phyloP scores from a whole-genome alignment of 1,139 yeast genomes.

The Maudiozyma humilis region DNA sequence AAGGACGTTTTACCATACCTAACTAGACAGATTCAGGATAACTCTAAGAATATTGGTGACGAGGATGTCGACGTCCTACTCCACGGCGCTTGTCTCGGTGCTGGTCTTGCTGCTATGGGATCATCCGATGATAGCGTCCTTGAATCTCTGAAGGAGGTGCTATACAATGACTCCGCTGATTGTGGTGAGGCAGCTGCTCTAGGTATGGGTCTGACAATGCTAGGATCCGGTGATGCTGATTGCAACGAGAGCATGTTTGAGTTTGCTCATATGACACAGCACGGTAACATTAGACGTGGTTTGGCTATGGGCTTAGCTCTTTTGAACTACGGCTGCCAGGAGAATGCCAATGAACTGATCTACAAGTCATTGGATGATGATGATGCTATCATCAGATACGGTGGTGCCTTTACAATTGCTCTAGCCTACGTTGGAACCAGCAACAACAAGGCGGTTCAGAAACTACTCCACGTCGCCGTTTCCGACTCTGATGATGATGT shows the following conservation, averaged over 20 bases:
- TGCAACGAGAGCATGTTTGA: conserved; percentile 78
- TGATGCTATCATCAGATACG: conserved; percentile 81
- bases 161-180: conserved; percentile 85
- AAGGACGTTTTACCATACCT: conserved; percentile 77
- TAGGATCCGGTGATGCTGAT: conserved; percentile 76
- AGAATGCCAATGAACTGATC: conserved; percentile 66
- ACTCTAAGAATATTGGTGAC: conserved; percentile 56
- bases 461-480: conserved; percentile 84
- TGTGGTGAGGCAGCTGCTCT: conserved; percentile 97
- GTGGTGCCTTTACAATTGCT: conserved; percentile 91
- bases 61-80: conserved; percentile 78
- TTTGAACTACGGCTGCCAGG: conserved; percentile 79
- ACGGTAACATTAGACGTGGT: conserved; percentile 89
- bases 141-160: conserved; percentile 75
- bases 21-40: conserved; percentile 63
- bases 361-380: conserved; percentile 63
- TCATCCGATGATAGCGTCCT: conserved; percentile 65
- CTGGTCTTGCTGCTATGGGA: conserved; percentile 97
- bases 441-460: conserved; percentile 76
- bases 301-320: conserved; percentile 84
- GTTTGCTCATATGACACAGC: conserved; percentile 92
- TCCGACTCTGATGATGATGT: conserved; percentile 96
- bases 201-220: conserved; percentile 93
- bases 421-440: conserved; percentile 97
- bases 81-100: conserved; percentile 94